A percentile compares a stretch with the other conserved stretches of the same genome.
Conservation (phyloP, 2,329 filamentous ascomycete genomes). For the Geoglossum cookeanum region DNA sequence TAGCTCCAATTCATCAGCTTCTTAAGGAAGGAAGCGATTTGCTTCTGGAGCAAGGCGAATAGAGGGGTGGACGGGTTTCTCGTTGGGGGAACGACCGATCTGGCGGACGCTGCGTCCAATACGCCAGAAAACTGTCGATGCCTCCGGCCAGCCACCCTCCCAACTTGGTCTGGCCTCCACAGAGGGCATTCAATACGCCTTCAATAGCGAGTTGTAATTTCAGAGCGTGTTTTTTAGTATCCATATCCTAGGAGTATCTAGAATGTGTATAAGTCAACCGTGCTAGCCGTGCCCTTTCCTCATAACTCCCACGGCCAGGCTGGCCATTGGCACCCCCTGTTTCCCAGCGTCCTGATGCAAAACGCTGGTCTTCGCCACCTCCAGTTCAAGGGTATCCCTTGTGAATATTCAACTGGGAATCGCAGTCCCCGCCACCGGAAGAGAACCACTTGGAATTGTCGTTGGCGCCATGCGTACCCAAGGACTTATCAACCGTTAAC, state of each 20-base stretch:
- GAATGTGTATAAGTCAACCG: neutral
- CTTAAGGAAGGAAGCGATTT: neutral
- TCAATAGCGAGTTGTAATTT: neutral
- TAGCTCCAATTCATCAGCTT: neutral
- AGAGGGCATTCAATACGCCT: neutral
- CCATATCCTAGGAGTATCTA: neutral
- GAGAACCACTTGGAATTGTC: no score
- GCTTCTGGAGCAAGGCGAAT: neutral
- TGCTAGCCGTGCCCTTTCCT: neutral
- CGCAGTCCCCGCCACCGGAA: no score
- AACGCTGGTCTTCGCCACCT: no score
- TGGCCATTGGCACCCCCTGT: constrained; percentile 10
- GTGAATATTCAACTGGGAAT: no score
- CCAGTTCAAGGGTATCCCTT: no score
- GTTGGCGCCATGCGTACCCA: no score
- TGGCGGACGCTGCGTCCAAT: neutral
- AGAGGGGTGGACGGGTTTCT: neutral
- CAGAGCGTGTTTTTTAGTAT: neutral
- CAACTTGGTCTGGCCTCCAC: neutral
- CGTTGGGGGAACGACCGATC: neutral
- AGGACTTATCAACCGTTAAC: no score
- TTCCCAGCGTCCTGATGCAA: no score
- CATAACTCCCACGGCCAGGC: neutral
- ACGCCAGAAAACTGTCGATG: neutral
- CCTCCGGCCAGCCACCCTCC: neutral